Conservation (phyloP, 148 eudicot genomes). For the Chenopodium berlandieri region DNA sequence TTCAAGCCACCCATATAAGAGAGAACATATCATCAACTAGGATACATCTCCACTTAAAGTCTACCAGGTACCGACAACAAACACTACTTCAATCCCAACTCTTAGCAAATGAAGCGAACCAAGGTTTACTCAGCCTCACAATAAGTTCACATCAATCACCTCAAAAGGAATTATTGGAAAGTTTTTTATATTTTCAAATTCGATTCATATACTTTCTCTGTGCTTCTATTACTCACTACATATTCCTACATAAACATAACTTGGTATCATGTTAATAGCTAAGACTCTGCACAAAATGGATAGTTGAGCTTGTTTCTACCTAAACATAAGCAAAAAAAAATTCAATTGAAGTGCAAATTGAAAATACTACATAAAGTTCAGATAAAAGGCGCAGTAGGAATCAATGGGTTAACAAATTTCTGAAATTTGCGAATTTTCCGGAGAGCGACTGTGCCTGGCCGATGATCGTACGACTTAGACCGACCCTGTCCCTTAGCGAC, state of each 20-base stretch:
- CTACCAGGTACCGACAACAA: neutral
- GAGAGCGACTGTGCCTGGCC: constrained; percentile 21
- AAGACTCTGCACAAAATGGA: too few species aligned
- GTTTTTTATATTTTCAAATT: too few species aligned
- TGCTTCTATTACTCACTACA: too few species aligned
- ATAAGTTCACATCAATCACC: neutral
- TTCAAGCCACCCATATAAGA: neutral
- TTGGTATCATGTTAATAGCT: too few species aligned
- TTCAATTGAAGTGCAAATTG: neutral
- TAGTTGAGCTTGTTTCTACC: neutral
- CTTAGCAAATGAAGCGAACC: neutral
- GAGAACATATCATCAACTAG: neutral
- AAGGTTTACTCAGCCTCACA: neutral
- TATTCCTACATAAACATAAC: too few species aligned
- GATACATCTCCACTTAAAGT: neutral
- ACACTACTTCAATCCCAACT: neutral
- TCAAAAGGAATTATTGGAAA: neutral
- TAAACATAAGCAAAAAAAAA: neutral
- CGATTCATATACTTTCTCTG: too few species aligned
- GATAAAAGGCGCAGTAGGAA: constrained; percentile 39
- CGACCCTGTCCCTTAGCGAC: too few species aligned
- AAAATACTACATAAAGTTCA: constrained; percentile 19
- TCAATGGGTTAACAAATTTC: constrained; percentile 9
- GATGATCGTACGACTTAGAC: neutral
- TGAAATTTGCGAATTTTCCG: constrained; percentile 23